A percentile compares a stretch with the other conserved stretches of the same genome.
phyloP scores from a whole-genome alignment of 441 rosid species.

The Iberis amara region DNA sequence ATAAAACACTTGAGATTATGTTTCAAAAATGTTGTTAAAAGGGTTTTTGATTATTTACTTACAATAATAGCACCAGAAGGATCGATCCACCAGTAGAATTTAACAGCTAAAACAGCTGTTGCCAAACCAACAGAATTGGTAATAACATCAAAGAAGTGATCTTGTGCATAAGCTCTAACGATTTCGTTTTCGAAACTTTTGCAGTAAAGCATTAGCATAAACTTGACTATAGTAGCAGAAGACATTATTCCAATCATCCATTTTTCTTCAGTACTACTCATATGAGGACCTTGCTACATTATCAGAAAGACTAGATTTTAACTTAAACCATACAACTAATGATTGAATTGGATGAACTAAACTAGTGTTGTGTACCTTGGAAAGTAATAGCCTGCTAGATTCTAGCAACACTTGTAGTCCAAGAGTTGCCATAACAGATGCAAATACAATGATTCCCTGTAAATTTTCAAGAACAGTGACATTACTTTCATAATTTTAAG shows the following conservation, averaged over 20 bases:
- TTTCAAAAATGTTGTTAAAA: too few relatives aligned
- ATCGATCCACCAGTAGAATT: conserved; percentile 67
- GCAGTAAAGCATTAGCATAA: conserved; percentile 48
- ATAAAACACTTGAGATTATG: too few relatives aligned
- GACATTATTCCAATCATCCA: conserved; percentile 80
- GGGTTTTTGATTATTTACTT: too few relatives aligned
- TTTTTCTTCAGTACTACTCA: conserved; percentile 44
- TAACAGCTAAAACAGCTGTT: conserved; percentile 54
- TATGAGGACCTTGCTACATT: too few relatives aligned
- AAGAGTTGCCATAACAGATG: conserved; percentile 68
- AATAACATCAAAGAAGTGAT: conserved; percentile 66
- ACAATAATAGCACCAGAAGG: conserved; percentile 62
- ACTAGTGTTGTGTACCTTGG: too few relatives aligned
- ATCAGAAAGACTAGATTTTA: too few relatives aligned
- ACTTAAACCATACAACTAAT: too few relatives aligned
- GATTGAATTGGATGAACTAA: too few relatives aligned
- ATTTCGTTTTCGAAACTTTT: conserved; percentile 59
- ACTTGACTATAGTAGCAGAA: conserved; percentile 49
- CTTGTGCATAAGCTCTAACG: conserved; percentile 60
- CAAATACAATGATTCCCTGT: conserved; percentile 69
- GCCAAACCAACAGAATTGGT: conserved; percentile 61
- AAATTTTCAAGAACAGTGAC: conserved; percentile 11
- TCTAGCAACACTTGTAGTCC: conserved; percentile 61
- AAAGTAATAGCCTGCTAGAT: conserved; percentile 46
- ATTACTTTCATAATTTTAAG: too few relatives aligned